Conservation (phyloP, 345 rosid species). For the Eucalyptus urophylla region DNA sequence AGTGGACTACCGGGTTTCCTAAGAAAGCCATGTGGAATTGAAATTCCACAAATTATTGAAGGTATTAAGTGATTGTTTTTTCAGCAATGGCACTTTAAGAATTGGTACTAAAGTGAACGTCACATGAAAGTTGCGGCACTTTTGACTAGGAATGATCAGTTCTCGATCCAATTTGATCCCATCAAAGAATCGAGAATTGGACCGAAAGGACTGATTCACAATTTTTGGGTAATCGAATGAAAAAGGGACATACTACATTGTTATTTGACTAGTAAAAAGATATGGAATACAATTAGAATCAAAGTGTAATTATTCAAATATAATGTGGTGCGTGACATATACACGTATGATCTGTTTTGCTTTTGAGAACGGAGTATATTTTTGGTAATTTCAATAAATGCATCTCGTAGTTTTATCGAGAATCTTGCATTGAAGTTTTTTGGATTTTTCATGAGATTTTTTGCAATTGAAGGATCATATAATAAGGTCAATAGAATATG, state of each 20-base stretch:
- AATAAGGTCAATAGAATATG: background rate
- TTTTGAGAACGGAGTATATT: background rate
- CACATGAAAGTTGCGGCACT: too few relatives aligned
- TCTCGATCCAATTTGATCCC: too few relatives aligned
- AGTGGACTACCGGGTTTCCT: background rate
- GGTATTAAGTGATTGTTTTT: too few relatives aligned
- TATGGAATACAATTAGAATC: background rate
- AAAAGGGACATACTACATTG: background rate
- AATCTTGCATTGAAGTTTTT: background rate
- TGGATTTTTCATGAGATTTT: background rate
- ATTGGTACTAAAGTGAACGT: too few relatives aligned
- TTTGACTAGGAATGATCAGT: too few relatives aligned
- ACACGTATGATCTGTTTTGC: background rate
- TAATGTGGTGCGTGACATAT: background rate
- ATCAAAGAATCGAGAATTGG: rapidly evolving
- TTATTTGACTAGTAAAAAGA: background rate
- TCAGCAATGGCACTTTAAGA: too few relatives aligned
- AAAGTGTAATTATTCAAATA: too few relatives aligned
- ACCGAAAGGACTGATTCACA: too few relatives aligned
- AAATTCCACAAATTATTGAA: too few relatives aligned
- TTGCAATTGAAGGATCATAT: background rate
- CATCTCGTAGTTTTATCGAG: background rate
- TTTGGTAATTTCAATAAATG: background rate
- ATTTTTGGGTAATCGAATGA: background rate
- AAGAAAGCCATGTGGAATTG: too few relatives aligned